Evolutionary conservation across 2,329 filamentous ascomycete species (phyloP), one percentile per base, ranked within the genome.

Genomic region (Chlorencoelia australis): DNA sequence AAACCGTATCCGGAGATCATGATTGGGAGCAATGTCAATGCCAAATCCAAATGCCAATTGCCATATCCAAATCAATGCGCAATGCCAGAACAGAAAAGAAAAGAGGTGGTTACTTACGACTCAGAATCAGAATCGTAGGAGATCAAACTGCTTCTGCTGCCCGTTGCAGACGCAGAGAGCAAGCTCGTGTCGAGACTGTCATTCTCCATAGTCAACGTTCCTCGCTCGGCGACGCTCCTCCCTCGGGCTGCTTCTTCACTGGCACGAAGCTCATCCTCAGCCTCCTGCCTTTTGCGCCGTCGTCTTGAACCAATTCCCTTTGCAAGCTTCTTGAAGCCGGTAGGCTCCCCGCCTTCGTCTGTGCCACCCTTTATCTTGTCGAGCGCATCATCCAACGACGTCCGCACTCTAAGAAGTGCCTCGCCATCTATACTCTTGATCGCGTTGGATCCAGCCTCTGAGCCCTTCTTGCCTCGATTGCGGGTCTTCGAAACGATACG

Each of bases 221-320:
- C 54, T 36, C 54, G 35, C 11, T 57, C 52, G 14, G 54, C 54
- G 18, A 57, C 45, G 33, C 44, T 50, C 37, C 48, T 44, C n/a
- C 54, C 54, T 39, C 54, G 42, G 31, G 43, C 59, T 48, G 44
- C 59, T 51, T 45, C 55, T 52, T 58, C 51, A 40, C 47, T 52
- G 41, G 46, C 56, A 22, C 46, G 41, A 33, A 52, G 53, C 42
- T 58, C 65, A 48, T 56, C 57, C 44, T 66, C 64, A 30, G 54
- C 54, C 33, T 62, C 58, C 37, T 67, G 62, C 54, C 36, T 22
- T 30, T 63, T 68, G 39, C 62, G 62, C 31, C 67, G 63, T 30
- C 68, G 65, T 50, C 67, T 70, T 31, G 62, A 61, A 18, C 60
- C 57, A 36, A 75, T 63, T 24, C 64, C 60, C 50, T 68, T 72